A percentile compares a stretch with the other conserved stretches of the same genome.
Conservation (phyloP, 148 eudicot species). For the Bassia scoparia region DNA sequence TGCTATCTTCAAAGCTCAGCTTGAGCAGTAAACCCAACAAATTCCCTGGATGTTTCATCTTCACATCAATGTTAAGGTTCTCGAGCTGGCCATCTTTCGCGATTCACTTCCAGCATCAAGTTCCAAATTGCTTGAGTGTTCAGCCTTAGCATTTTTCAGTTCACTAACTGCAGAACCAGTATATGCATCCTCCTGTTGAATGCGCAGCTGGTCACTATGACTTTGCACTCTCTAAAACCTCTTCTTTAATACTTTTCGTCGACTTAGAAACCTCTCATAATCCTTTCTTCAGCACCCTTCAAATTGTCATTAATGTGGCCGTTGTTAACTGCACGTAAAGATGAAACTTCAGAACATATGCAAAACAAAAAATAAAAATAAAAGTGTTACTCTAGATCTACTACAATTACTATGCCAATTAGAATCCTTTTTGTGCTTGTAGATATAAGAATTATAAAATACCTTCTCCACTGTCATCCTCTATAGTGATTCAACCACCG, state of each 20-base stretch:
- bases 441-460: no score
- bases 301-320: background rate
- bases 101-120: background rate
- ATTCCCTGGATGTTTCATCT: background rate
- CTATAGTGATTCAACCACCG: background rate
- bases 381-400: no score
- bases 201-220: background rate
- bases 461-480: constrained; percentile 16
- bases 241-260: background rate
- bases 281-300: background rate
- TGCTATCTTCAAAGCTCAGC: background rate
- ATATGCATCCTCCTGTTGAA: background rate
- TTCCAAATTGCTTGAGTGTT: background rate
- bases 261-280: background rate
- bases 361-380: background rate
- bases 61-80: constrained; percentile 5
- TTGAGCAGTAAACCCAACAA: constrained; percentile 5
- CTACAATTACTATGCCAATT: background rate
- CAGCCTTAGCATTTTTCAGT: background rate
- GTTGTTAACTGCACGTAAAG: constrained; percentile 2
- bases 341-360: background rate
- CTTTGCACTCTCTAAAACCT: background rate
- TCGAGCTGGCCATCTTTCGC: constrained; percentile 1
- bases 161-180: background rate
- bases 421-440: no score